phyloP scores from a whole-genome alignment of 1,284 basidiomycete genomes.

The Sanghuangporus baumii region DNA sequence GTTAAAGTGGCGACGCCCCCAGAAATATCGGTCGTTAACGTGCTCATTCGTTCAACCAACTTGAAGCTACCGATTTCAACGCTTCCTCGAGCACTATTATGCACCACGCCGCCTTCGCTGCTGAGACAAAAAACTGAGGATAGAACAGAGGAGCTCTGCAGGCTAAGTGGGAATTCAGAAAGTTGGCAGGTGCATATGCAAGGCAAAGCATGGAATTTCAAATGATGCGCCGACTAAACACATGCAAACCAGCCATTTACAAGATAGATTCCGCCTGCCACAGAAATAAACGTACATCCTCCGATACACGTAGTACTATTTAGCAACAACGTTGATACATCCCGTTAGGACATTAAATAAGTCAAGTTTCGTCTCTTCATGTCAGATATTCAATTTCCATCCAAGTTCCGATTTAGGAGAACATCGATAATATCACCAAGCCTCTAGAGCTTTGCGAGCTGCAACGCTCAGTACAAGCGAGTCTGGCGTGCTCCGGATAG shows the following conservation, averaged over 20 bases:
- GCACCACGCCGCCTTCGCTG: background rate
- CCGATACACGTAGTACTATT: background rate
- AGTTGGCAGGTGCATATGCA: too few species aligned
- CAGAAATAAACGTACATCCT: background rate
- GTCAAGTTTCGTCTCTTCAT: background rate
- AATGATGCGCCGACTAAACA: background rate
- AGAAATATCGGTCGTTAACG: constrained; percentile 42
- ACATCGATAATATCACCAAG: constrained; percentile 9
- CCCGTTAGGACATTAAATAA: background rate
- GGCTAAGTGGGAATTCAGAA: too few species aligned
- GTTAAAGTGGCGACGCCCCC: constrained; percentile 64
- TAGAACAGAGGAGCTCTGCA: too few species aligned
- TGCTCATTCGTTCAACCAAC: constrained; percentile 26
- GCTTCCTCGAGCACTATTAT: background rate
- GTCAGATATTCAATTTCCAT: background rate
- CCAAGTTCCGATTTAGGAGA: background rate
- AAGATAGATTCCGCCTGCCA: background rate
- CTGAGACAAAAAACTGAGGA: too few species aligned
- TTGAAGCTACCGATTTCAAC: background rate
- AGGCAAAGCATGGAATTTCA: too few species aligned
- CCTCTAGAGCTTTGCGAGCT: constrained; percentile 19
- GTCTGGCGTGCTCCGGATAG: constrained; percentile 21
- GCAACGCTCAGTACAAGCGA: constrained; percentile 17
- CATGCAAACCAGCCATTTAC: background rate
- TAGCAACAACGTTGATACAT: background rate